Evolutionary conservation across 768 basidiomycete genomes (phyloP).

Genomic region (Tricholoma furcatifolium): DNA sequence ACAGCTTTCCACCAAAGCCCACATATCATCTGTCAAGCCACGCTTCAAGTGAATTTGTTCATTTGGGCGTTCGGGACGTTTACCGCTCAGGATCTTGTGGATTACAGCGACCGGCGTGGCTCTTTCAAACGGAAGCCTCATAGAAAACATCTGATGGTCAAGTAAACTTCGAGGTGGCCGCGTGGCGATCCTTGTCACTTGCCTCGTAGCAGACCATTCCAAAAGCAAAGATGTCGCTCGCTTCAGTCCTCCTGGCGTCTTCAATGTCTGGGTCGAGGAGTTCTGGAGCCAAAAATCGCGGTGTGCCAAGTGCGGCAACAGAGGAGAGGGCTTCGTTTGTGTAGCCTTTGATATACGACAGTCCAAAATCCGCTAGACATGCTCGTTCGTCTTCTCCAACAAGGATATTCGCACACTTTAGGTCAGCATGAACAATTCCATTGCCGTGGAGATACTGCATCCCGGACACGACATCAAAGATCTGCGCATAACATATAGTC

Average conservation of each 20-base stretch:
- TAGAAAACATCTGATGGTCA: not conserved
- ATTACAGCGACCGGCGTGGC: too few relatives aligned
- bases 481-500: slow-evolving; percentile 11
- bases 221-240: slow-evolving; percentile 1
- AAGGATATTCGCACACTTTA: slow-evolving; percentile 33
- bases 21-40: not conserved
- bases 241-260: not conserved
- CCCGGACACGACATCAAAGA: slow-evolving; percentile 28
- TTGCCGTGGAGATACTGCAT: slow-evolving; percentile 30
- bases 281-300: slow-evolving; percentile 34
- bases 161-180: not conserved
- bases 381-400: slow-evolving; percentile 32
- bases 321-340: slow-evolving; percentile 15
- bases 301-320: slow-evolving; percentile 20
- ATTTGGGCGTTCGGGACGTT: not conserved
- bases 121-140: not conserved
- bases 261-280: slow-evolving; percentile 22
- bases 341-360: slow-evolving; percentile 38
- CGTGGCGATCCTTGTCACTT: not conserved
- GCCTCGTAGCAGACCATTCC: slow-evolving; percentile 1
- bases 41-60: not conserved
- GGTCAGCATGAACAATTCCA: slow-evolving; percentile 40
- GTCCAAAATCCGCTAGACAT: slow-evolving; percentile 48
- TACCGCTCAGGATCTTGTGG: not conserved
- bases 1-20: slow-evolving; percentile 4